Conservation (phyloP, 768 basidiomycete genomes). For the Dioszegia crocea region DNA sequence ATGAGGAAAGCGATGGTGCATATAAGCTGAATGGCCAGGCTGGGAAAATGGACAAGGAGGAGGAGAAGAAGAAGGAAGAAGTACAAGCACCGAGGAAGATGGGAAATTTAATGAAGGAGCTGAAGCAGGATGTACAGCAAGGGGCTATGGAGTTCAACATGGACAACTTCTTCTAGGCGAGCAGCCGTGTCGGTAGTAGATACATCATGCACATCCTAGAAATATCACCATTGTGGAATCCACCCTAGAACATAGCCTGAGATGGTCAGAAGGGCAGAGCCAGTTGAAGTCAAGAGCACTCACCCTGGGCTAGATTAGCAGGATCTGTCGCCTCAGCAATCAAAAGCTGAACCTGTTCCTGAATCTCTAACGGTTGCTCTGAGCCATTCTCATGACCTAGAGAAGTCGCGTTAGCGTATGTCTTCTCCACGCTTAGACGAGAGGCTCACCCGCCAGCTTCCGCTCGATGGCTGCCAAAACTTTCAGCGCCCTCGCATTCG, state of each 20-base stretch:
- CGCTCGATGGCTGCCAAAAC: conserved; percentile 45
- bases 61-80: conserved; percentile 9
- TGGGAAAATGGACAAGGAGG: conserved; percentile 4
- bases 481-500: conserved; percentile 44
- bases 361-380: conserved; percentile 27
- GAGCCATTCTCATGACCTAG: conserved; percentile 27
- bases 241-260: conserved; percentile 46
- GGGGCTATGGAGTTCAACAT: conserved; percentile 47
- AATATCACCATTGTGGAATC: conserved; percentile 40
- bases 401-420: neutral
- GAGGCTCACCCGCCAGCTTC: conserved; percentile 40
- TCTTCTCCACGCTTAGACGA: neutral
- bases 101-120: conserved; percentile 82
- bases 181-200: too few species aligned
- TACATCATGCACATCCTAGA: conserved; percentile 1
- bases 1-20: conserved; percentile 9
- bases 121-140: conserved; percentile 69
- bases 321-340: conserved; percentile 46
- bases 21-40: neutral
- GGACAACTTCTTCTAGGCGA: conserved; percentile 36
- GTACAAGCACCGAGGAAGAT: conserved; percentile 55
- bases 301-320: conserved; percentile 46
- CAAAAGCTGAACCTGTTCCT: conserved; percentile 42
- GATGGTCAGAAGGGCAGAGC: conserved; percentile 4
- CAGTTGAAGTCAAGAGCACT: neutral